Conservation (phyloP, 1,284 basidiomycete genomes). For the Hypsizygus ulmarius region DNA sequence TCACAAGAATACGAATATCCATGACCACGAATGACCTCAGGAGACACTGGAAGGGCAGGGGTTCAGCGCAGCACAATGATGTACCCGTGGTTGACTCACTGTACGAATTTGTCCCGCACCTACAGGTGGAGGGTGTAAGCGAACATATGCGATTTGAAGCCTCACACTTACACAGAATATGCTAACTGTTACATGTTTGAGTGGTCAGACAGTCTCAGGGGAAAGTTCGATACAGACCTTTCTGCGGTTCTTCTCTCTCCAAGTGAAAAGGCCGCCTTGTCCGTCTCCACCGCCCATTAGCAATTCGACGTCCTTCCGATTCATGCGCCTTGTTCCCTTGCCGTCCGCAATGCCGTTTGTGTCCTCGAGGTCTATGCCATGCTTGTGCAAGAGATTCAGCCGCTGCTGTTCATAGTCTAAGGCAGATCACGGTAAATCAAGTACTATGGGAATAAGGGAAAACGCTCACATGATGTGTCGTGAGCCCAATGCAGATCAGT, state of each 20-base stretch:
- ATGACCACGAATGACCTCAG: slow-evolving; percentile 90
- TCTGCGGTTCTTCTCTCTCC: slow-evolving; percentile 90
- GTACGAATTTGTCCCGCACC: slow-evolving; percentile 88
- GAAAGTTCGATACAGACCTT: slow-evolving; percentile 49
- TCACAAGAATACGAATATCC: slow-evolving; percentile 95
- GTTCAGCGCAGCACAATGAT: slow-evolving; percentile 14
- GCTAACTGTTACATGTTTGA: slow-evolving; percentile 60
- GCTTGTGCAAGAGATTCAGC: slow-evolving; percentile 82
- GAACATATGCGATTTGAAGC: not conserved
- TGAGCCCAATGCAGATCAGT: slow-evolving; percentile 90
- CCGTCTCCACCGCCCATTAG: slow-evolving; percentile 79
- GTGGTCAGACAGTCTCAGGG: slow-evolving; percentile 13
- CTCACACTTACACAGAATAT: slow-evolving; percentile 80
- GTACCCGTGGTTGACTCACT: slow-evolving; percentile 50
- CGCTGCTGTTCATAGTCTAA: slow-evolving; percentile 94
- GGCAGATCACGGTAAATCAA: slow-evolving; percentile 13
- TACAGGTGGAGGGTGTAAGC: slow-evolving; percentile 27
- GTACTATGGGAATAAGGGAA: slow-evolving; percentile 12
- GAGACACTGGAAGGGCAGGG: slow-evolving; percentile 62
- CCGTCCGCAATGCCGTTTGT: slow-evolving; percentile 61
- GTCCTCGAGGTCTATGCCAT: slow-evolving; percentile 93
- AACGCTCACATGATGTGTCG: slow-evolving; percentile 76
- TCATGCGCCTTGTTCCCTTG: slow-evolving; percentile 69
- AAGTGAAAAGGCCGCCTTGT: slow-evolving; percentile 82
- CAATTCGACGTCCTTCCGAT: slow-evolving; percentile 73